Conservation (phyloP, 2,329 filamentous ascomycete species). For the Beauveria caledonica region DNA sequence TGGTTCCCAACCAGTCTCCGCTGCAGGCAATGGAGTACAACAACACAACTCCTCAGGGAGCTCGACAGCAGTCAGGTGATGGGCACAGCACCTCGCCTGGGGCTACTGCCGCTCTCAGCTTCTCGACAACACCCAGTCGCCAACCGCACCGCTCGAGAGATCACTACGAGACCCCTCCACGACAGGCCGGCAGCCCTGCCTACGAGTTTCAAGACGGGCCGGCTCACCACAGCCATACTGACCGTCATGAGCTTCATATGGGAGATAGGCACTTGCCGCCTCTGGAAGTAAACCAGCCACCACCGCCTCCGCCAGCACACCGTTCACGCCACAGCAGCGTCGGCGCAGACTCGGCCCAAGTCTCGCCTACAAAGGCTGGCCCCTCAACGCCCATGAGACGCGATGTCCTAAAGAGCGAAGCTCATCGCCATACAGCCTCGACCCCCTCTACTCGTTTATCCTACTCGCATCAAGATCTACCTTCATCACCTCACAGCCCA, state of each 20-base stretch:
- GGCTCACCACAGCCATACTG: slow-evolving; percentile 26
- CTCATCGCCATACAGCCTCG: slow-evolving; percentile 43
- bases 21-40: slow-evolving; percentile 45
- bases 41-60: slow-evolving; percentile 29
- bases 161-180: slow-evolving; percentile 26
- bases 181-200: slow-evolving; percentile 14
- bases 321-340: slow-evolving; percentile 38
- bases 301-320: slow-evolving; percentile 47
- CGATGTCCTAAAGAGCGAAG: slow-evolving; percentile 49
- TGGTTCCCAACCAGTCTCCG: slow-evolving; percentile 44
- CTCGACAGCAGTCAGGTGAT: slow-evolving; percentile 28
- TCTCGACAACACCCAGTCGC: slow-evolving; percentile 17
- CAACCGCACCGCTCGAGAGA: slow-evolving; percentile 28
- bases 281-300: slow-evolving; percentile 39
- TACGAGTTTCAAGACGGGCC: slow-evolving; percentile 30
- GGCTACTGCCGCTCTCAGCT: slow-evolving; percentile 15
- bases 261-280: slow-evolving; percentile 27
- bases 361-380: slow-evolving; percentile 32
- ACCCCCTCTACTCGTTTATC: slow-evolving; percentile 46
- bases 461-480: slow-evolving; percentile 41
- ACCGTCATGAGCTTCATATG: slow-evolving; percentile 29
- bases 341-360: slow-evolving; percentile 32
- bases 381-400: slow-evolving; percentile 48
- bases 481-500: slow-evolving; percentile 20
- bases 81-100: slow-evolving; percentile 28